These are phyloP conservation scores for Pseudoneurospora amorphoporcata DNA, from an alignment of 495 filamentous ascomycete genomes.

Conservation along the genomic window DNA sequence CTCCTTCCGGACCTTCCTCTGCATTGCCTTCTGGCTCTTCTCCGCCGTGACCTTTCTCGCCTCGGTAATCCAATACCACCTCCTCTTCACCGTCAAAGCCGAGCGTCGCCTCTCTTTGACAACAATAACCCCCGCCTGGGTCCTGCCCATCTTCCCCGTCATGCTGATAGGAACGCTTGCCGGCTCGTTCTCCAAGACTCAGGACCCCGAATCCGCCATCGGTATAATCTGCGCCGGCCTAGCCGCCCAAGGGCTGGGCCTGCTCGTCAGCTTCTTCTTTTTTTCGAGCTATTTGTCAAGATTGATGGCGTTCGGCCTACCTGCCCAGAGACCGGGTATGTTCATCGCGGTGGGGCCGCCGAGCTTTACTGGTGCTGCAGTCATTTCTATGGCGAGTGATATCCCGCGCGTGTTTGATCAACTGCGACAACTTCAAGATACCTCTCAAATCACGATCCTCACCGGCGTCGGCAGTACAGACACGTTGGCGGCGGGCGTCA, in stretches of 20 bases:
- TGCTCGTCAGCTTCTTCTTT: conserved; percentile 39
- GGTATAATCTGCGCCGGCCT: conserved; percentile 39
- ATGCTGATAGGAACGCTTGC: conserved; percentile 45
- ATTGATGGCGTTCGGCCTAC: conserved; percentile 51
- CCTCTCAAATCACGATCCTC: too few species aligned
- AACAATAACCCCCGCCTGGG: conserved; percentile 44
- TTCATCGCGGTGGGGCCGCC: conserved; percentile 64
- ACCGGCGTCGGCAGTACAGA: conserved; percentile 1
- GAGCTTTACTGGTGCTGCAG: conserved; percentile 57
- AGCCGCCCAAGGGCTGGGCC: conserved; percentile 42
- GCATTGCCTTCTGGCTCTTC: conserved; percentile 45
- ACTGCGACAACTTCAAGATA: too few species aligned
- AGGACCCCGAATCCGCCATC: conserved; percentile 27
- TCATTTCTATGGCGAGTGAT: conserved; percentile 53
- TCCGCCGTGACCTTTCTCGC: conserved; percentile 29
- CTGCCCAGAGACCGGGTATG: conserved; percentile 48
- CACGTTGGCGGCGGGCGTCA: conserved; percentile 27
- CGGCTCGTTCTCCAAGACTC: conserved; percentile 24
- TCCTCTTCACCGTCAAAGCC: conserved; percentile 38
- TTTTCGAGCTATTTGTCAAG: conserved; percentile 48
- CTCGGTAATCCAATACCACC: conserved; percentile 39
- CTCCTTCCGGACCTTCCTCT: conserved; percentile 32
- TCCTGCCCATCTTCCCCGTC: conserved; percentile 45
- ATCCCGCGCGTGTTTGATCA: conserved; percentile 19
- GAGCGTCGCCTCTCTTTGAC: conserved; percentile 23